Base-by-base conservation (phyloP, 257 asterid species). In the Capsicum pubescens region DNA sequence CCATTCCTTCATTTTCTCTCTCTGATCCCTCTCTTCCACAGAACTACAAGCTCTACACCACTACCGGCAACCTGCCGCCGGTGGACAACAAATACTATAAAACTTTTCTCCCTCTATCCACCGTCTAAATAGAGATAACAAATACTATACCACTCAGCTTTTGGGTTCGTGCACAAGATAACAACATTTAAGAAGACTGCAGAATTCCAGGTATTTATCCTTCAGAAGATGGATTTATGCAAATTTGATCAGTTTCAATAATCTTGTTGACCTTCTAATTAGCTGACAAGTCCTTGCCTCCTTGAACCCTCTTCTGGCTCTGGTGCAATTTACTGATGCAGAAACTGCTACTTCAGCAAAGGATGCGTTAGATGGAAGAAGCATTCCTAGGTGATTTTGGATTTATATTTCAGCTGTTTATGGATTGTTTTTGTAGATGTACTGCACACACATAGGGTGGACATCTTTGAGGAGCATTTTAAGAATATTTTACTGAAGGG, bases 161-260 rank as follows among this genome's bases (percentile, higher is more conserved):
- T 95, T 80, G 99, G 98, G 17, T 94, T 92, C 72, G 99, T 94
- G 86, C 97, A 95, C 86, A 93, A 95, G 91, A 95, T 95, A 56
- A 95, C 98, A 54, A 95, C 99, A 19, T 95, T 95, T 89, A 98
- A 95, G 93, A 94, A 95, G 92, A 95, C 98, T 58, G 99, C 99
- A 70, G 99, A 98, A 78, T 95, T 95, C 87, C 99, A 94, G 94
- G 99, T 95, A 55, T 85, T 68, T 86, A 64, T 74, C 67, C 80
- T 84, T 66, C 50, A 82, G 80, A 21, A 67, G 81, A 52, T 39
- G 55, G 78, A 16, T 69, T 69, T 17, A 44, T 50, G 21, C 26
- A 76, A 52, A 54, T 54, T 76, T 76, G 63, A 76, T 76, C 39
- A 52, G 63, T 76, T 14, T 52, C 81, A 52, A 26, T 76, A 76